These are phyloP conservation scores for Arachnopeziza araneosa DNA, from an alignment of 2,329 filamentous ascomycete species.

Conservation along the genomic window DNA sequence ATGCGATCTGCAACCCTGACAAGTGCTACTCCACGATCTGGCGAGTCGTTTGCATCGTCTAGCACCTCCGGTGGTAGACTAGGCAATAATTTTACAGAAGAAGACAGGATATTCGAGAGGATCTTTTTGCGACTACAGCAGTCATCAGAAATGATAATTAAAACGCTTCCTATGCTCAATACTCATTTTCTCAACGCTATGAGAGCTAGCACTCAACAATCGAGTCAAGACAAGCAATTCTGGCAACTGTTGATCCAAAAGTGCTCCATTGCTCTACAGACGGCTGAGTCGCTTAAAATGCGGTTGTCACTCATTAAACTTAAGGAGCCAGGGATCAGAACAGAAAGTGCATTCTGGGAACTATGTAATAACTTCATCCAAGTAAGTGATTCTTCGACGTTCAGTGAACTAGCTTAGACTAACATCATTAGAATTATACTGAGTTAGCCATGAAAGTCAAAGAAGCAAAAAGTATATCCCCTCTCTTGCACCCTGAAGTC, in stretches of 20 bases:
- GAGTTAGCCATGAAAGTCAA: conserved; percentile 59
- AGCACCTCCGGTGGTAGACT: conserved; percentile 24
- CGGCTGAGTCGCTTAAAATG: conserved; percentile 66
- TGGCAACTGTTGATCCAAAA: conserved; percentile 69
- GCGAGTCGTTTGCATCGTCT: conserved; percentile 66
- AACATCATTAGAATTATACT: conserved; percentile 50
- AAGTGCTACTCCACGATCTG: conserved; percentile 67
- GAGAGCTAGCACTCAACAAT: conserved; percentile 55
- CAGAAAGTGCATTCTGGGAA: conserved; percentile 56
- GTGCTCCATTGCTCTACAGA: conserved; percentile 64
- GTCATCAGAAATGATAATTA: conserved; percentile 68
- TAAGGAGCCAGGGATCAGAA: conserved; percentile 73
- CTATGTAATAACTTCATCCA: conserved; percentile 71
- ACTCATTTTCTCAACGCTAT: conserved; percentile 60
- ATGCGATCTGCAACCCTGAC: conserved; percentile 45
- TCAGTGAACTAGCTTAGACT: conserved; percentile 4
- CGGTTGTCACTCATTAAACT: conserved; percentile 76
- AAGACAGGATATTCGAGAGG: conserved; percentile 75
- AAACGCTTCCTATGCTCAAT: conserved; percentile 64
- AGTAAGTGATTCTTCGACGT: conserved; percentile 16
- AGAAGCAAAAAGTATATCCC: conserved; percentile 39
- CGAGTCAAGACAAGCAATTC: conserved; percentile 53
- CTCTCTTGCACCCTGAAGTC: conserved; percentile 59
- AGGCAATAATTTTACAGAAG: conserved; percentile 59
- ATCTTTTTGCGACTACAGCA: conserved; percentile 73